Evolutionary conservation across 1,284 basidiomycete species (phyloP).

Genomic region (Mycena sp.): DNA sequence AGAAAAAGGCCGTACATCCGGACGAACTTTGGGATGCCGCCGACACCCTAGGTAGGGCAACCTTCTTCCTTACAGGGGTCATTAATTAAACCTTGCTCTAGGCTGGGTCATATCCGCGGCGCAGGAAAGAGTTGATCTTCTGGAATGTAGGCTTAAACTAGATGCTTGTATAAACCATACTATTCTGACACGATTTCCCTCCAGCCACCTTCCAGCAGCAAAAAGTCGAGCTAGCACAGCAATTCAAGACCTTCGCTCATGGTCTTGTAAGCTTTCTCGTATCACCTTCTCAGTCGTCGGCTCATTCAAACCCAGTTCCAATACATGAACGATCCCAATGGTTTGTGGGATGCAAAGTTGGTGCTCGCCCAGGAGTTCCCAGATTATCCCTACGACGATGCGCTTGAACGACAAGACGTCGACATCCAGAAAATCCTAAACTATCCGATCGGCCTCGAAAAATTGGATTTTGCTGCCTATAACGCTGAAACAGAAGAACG

Average conservation of each 20-base stretch:
- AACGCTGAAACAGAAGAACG: conserved; percentile 1
- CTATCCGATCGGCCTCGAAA: conserved; percentile 31
- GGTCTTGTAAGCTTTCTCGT: conserved; percentile 36
- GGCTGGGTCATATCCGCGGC: conserved; percentile 20
- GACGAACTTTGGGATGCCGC: conserved; percentile 30
- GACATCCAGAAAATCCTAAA: conserved; percentile 31
- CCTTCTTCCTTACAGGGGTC: too few species aligned
- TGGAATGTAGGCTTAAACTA: conserved; percentile 6
- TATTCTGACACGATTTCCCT: conserved; percentile 28
- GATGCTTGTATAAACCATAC: not conserved
- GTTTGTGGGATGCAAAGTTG: conserved; percentile 28
- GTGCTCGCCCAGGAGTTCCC: conserved; percentile 28
- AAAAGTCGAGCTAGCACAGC: conserved; percentile 36
- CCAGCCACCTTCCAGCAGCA: conserved; percentile 43
- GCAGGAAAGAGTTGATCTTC: conserved; percentile 13
- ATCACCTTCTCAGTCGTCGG: not conserved
- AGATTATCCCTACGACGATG: conserved; percentile 30
- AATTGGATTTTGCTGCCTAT: conserved; percentile 35
- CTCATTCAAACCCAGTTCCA: conserved; percentile 18
- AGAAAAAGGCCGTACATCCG: conserved; percentile 21
- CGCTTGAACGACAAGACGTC: conserved; percentile 31
- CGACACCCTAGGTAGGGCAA: too few species aligned
- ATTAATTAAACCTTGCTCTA: too few species aligned
- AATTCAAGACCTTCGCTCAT: conserved; percentile 40
- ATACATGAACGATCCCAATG: conserved; percentile 24